These are phyloP conservation scores for Aspergillus oerlinghausenensis DNA, from an alignment of 2,329 filamentous ascomycete species.

Conservation along the genomic window DNA sequence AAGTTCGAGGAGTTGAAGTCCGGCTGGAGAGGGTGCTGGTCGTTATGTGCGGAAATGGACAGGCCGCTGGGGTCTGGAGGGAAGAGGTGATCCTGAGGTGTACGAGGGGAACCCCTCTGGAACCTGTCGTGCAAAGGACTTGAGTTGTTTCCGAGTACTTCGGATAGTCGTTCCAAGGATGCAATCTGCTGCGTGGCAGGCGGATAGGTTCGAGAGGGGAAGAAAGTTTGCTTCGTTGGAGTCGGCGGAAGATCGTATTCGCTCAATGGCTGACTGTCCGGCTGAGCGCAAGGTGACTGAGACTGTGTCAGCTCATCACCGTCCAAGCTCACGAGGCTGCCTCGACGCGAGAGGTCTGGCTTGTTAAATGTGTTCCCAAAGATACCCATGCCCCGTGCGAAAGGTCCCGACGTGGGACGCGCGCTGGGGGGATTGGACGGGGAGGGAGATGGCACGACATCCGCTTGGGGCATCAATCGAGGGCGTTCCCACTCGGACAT, in stretches of 20 bases:
- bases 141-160: constrained; percentile 33
- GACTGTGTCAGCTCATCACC: constrained; percentile 65
- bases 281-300: constrained; percentile 51
- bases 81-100: constrained; percentile 69
- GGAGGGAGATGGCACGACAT: constrained; percentile 73
- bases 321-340: constrained; percentile 77
- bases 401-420: constrained; percentile 62
- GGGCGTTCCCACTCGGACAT: constrained; percentile 57
- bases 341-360: constrained; percentile 49
- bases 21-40: constrained; percentile 35
- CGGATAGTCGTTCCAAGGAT: constrained; percentile 32
- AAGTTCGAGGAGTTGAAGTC: constrained; percentile 46
- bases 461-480: constrained; percentile 64
- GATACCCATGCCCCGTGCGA: constrained; percentile 59
- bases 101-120: constrained; percentile 61
- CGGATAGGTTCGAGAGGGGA: constrained; percentile 34
- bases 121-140: constrained; percentile 58
- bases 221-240: constrained; percentile 66
- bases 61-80: constrained; percentile 77
- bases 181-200: constrained; percentile 29
- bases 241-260: constrained; percentile 85
- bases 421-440: constrained; percentile 66
- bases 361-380: constrained; percentile 55
- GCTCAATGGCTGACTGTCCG: constrained; percentile 53
- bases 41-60: constrained; percentile 67